phyloP scores from a whole-genome alignment of 768 basidiomycete genomes.

The Termitomyces sp. region DNA sequence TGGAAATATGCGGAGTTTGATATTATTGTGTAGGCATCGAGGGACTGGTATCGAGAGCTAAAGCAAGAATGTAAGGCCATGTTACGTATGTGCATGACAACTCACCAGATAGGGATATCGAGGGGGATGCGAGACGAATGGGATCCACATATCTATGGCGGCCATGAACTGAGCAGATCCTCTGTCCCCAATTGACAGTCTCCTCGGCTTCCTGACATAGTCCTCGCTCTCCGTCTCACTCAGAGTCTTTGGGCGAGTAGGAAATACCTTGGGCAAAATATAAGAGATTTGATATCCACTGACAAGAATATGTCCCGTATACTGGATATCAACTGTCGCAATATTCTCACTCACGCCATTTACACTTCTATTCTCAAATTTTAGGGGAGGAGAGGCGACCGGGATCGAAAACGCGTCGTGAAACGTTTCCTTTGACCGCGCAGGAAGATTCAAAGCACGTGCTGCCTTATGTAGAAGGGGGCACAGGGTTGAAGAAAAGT shows the following conservation, averaged over 20 bases:
- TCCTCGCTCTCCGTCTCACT: slow-evolving; percentile 25
- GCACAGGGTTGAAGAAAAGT: slow-evolving; percentile 57
- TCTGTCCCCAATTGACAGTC: slow-evolving; percentile 55
- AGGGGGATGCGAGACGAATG: slow-evolving; percentile 62
- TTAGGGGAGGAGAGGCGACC: slow-evolving; percentile 23
- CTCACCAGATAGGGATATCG: slow-evolving; percentile 70
- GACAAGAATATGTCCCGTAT: slow-evolving; percentile 71
- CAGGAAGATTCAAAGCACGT: slow-evolving; percentile 60
- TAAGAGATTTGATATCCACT: slow-evolving; percentile 75
- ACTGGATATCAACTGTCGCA: slow-evolving; percentile 56
- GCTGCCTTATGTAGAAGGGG: slow-evolving; percentile 68
- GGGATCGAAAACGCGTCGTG: slow-evolving; percentile 44
- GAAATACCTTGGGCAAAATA: slow-evolving; percentile 66
- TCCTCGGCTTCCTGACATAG: slow-evolving; percentile 30
- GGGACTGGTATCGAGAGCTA: slow-evolving; percentile 77
- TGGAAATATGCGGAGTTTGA: slow-evolving; percentile 71
- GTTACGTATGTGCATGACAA: slow-evolving; percentile 3
- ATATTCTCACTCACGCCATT: slow-evolving; percentile 22
- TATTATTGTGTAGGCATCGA: slow-evolving; percentile 70
- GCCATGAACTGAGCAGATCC: slow-evolving; percentile 73
- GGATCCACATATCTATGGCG: slow-evolving; percentile 72
- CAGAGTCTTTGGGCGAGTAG: slow-evolving; percentile 19
- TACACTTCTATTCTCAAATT: slow-evolving; percentile 24
- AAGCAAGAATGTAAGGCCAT: slow-evolving; percentile 1
- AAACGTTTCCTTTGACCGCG: slow-evolving; percentile 57